Base-by-base conservation (phyloP, 2,329 filamentous ascomycete genomes). In the Truncatella angustata region DNA sequence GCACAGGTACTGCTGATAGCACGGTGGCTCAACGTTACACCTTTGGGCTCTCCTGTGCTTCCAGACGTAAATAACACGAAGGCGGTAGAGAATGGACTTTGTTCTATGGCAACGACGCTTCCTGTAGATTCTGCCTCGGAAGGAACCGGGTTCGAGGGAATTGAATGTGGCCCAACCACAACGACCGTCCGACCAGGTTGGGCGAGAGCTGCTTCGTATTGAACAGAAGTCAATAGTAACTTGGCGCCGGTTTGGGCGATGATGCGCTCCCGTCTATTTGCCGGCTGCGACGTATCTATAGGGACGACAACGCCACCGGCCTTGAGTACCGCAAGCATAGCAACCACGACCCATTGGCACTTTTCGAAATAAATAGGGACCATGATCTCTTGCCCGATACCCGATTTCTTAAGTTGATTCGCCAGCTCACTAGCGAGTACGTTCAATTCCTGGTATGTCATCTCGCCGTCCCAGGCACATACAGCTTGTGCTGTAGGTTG, bases 231-330 rank as follows among this genome's bases (percentile, higher is more conserved):
- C 7, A 12, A 32, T 32, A 32, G 7, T 6, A 32, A 7, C 12
- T 32, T 32, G 7, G 28, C 28, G 6, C 28, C 20, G 20, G 55
- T 55, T 46, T 55, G 50, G 23, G 35, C 46, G 49, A 58, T 55
- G n/a, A 57, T 55, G 2, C 49, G 50, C 21, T 60, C 54, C 2
- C 61, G 54, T 24, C 66, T 55, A 18, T 55, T 7, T 36, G 34
- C 44, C 1, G 70, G 69, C 37, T 70, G 65, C 49, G 62, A 67
- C 3, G 69, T 64, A 56, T 73, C 69, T 16, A 73, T 54, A 16
- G 69, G 66, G 52, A 73, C 66, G 51, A 70, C 71, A 5, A 58
- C 66, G 16, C 61, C 66, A 12, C 66, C 67, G 7, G 68, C 60
- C 4, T 69, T 57, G 12, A 70, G 54, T 14, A 71, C 60, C 3